Evolutionary conservation across 192 early-diverging fungal species (phyloP).

Genomic region (Backusella morwellensis): DNA sequence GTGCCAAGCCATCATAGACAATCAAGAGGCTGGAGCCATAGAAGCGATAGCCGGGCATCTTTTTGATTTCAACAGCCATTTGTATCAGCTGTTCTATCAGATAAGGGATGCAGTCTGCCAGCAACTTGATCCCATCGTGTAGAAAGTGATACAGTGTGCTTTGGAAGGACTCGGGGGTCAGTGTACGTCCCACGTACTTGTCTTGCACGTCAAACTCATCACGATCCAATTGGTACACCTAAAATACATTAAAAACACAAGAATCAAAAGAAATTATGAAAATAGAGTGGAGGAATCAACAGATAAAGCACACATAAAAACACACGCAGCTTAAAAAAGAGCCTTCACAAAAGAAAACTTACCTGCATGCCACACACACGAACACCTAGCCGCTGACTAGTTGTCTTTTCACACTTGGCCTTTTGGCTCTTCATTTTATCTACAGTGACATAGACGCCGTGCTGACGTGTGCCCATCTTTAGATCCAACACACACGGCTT

Average conservation of each 20-base stretch:
- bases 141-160: constrained; percentile 77
- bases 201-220: constrained; percentile 44
- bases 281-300: neutral
- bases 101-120: constrained; percentile 74
- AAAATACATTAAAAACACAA: neutral
- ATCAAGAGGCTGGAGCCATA: constrained; percentile 88
- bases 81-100: constrained; percentile 70
- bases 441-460: constrained; percentile 82
- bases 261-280: neutral
- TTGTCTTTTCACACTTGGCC: constrained; percentile 88
- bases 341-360: constrained; percentile 2
- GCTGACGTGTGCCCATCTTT: constrained; percentile 98
- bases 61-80: constrained; percentile 69
- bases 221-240: neutral
- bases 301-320: neutral
- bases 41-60: constrained; percentile 81
- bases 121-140: constrained; percentile 79
- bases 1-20: constrained; percentile 78
- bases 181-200: constrained; percentile 91
- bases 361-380: constrained; percentile 97
- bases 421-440: constrained; percentile 87
- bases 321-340: neutral
- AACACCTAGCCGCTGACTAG: constrained; percentile 88
- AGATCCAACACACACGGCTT: constrained; percentile 94
- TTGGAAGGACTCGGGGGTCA: constrained; percentile 78